These are phyloP conservation scores for Nemania sp. DNA, from an alignment of 2,329 filamentous ascomycete species.

Conservation along the genomic window DNA sequence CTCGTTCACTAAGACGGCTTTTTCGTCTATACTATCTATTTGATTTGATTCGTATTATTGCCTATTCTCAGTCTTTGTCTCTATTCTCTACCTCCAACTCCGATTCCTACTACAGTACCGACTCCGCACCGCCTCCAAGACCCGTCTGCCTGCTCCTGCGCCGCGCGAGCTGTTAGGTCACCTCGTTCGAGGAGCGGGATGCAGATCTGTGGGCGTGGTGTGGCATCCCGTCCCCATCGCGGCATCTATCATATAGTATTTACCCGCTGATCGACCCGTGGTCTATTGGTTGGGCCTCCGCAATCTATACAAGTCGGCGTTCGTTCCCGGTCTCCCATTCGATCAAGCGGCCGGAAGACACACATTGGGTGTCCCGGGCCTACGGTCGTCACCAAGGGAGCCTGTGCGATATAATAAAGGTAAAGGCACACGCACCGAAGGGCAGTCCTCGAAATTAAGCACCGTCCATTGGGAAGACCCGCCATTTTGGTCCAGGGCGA, in stretches of 20 bases:
- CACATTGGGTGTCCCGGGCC: background rate
- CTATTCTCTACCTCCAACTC: background rate
- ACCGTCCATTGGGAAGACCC: too few species aligned
- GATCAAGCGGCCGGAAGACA: constrained; percentile 10
- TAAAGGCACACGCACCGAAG: too few species aligned
- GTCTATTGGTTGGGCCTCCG: constrained; percentile 15
- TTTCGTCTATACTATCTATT: too few species aligned
- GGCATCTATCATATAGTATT: constrained; percentile 20
- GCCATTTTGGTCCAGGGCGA: too few species aligned
- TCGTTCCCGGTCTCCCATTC: constrained; percentile 4
- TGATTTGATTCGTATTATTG: too few species aligned
- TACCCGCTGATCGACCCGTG: constrained; percentile 11
- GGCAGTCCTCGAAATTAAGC: too few species aligned
- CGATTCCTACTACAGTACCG: background rate
- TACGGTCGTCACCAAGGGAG: background rate
- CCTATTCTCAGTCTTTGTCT: background rate
- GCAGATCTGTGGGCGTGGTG: constrained; percentile 16
- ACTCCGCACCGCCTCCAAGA: constrained; percentile 13
- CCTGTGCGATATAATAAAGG: constrained; percentile 10
- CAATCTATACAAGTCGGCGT: constrained; percentile 13
- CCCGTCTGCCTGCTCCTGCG: constrained; percentile 16
- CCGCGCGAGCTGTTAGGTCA: background rate
- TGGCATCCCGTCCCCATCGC: constrained; percentile 10
- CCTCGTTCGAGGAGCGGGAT: constrained; percentile 12
- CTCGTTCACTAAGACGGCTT: background rate